Conservation (phyloP, 441 rosid species). For the Hura crepitans region DNA sequence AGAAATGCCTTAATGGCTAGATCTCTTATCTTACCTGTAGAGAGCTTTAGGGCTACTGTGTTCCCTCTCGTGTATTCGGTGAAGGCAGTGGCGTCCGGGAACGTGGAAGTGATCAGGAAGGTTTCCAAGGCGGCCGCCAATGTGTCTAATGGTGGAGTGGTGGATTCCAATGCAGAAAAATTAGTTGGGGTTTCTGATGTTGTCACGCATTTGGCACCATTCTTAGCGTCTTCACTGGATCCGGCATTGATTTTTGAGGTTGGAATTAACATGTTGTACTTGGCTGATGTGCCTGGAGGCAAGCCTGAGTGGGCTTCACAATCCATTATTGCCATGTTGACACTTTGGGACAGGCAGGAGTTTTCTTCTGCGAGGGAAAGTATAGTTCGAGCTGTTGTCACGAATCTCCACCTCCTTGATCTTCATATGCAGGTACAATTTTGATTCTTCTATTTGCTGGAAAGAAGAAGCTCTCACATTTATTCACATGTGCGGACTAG, state of each 20-base stretch:
- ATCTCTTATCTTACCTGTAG: constrained; percentile 81
- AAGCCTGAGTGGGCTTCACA: constrained; percentile 99
- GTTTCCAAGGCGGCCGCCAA: constrained; percentile 58
- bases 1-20: constrained; percentile 78
- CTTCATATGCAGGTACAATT: constrained; percentile 84
- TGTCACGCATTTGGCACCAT: constrained; percentile 87
- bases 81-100: constrained; percentile 87
- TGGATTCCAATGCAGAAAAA: constrained; percentile 79
- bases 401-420: constrained; percentile 89
- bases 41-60: constrained; percentile 81
- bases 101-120: constrained; percentile 67
- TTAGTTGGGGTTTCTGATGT: constrained; percentile 82
- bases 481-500: neutral
- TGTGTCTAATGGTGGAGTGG: constrained; percentile 38
- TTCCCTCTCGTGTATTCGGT: constrained; percentile 84
- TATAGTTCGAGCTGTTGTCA: constrained; percentile 93
- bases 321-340: constrained; percentile 87
- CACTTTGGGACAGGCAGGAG: constrained; percentile 98
- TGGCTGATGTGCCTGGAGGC: constrained; percentile 98
- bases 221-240: constrained; percentile 83
- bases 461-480: neutral
- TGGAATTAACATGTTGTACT: constrained; percentile 87
- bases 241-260: constrained; percentile 94
- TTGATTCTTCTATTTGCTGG: constrained; percentile 2
- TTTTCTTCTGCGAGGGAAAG: constrained; percentile 98